Conservation (phyloP, 2,329 filamentous ascomycete species). For the Colletotrichum lindemuthianum region DNA sequence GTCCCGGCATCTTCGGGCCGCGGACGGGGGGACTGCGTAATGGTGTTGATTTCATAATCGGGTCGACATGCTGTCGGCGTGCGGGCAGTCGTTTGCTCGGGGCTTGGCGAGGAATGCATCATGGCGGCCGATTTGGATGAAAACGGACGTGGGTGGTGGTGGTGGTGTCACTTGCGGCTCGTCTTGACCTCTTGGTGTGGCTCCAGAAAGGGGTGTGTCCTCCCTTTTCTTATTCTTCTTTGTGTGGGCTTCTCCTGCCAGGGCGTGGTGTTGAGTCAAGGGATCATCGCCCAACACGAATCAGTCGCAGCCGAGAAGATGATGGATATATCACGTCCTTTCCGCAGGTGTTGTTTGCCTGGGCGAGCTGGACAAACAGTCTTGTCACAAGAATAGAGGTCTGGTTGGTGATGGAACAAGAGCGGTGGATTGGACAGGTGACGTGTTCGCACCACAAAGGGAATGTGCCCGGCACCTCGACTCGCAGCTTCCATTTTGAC, state of each 20-base stretch:
- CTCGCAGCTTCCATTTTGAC: neutral
- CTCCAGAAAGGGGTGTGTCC: neutral
- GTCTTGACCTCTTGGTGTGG: conserved; percentile 5
- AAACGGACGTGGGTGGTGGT: conserved; percentile 13
- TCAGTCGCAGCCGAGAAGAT: too few species aligned
- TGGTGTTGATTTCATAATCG: neutral
- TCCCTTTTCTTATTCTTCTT: conserved; percentile 1
- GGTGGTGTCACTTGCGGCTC: neutral
- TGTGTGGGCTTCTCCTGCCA: neutral
- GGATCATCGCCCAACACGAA: neutral
- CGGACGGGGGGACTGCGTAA: conserved; percentile 1
- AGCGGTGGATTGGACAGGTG: conserved; percentile 7
- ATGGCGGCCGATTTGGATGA: conserved; percentile 4
- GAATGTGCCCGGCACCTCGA: neutral
- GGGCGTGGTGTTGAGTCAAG: neutral
- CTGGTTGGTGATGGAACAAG: neutral
- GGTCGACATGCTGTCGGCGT: neutral
- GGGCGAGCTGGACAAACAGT: too few species aligned
- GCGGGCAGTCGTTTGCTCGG: neutral
- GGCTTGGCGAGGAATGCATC: neutral
- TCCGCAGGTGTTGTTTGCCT: too few species aligned
- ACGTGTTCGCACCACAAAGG: conserved; percentile 12
- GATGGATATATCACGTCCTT: too few species aligned
- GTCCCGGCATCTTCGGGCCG: conserved; percentile 33
- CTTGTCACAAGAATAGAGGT: neutral